phyloP scores from a whole-genome alignment of 305 asterid genomes.

The Fraxinus ornus region DNA sequence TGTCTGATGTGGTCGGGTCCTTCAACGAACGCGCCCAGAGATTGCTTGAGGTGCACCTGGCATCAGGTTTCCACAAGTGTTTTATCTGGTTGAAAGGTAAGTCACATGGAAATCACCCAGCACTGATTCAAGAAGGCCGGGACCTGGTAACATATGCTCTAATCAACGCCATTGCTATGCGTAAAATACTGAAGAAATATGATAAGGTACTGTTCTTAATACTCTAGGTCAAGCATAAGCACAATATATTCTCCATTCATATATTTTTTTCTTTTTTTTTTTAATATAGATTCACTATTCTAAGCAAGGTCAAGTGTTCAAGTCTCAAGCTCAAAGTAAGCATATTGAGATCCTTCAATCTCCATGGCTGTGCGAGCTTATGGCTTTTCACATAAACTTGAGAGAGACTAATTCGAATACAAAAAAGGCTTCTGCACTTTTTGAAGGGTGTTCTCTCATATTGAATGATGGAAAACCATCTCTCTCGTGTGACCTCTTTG shows the following conservation, averaged over 20 bases:
- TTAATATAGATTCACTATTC: slow-evolving; percentile 71
- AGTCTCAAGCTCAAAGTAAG: slow-evolving; percentile 75
- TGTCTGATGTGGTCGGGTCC: slow-evolving; percentile 87
- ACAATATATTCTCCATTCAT: neutral
- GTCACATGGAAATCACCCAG: slow-evolving; percentile 48
- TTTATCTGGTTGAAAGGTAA: slow-evolving; percentile 62
- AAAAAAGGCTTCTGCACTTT: slow-evolving; percentile 40
- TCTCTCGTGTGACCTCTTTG: slow-evolving; percentile 70
- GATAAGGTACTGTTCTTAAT: slow-evolving; percentile 52
- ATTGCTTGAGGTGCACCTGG: slow-evolving; percentile 69
- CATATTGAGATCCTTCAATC: slow-evolving; percentile 91
- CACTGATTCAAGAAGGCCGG: slow-evolving; percentile 69
- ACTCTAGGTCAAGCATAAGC: neutral
- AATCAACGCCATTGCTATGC: slow-evolving; percentile 82
- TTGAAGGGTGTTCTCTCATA: slow-evolving; percentile 60
- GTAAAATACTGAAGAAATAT: slow-evolving; percentile 92
- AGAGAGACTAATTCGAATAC: slow-evolving; percentile 37
- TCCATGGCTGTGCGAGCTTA: slow-evolving; percentile 91
- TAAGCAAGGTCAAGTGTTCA: slow-evolving; percentile 92
- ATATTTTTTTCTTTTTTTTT: neutral
- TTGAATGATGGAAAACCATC: slow-evolving; percentile 65
- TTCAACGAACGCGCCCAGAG: slow-evolving; percentile 72
- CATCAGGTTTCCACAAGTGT: slow-evolving; percentile 69
- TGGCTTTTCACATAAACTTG: slow-evolving; percentile 81
- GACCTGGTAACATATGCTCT: slow-evolving; percentile 78